phyloP scores from a whole-genome alignment of 805 yeast genomes.

The Nakazawaea sp. region DNA sequence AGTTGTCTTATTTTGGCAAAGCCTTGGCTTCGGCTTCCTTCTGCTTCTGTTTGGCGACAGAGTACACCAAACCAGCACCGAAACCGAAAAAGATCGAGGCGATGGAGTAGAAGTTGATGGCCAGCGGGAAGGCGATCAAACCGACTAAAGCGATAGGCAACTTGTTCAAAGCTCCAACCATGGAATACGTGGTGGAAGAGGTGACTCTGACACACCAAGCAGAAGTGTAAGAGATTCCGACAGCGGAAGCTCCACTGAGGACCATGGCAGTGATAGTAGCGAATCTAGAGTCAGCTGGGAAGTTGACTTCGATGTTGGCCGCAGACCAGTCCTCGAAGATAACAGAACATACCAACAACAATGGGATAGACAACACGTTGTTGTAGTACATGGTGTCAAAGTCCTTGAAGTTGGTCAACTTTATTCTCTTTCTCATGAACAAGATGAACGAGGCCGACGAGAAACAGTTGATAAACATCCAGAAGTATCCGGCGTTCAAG shows the following conservation, averaged over 20 bases:
- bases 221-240: conserved; percentile 96
- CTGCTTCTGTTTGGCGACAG: conserved; percentile 92
- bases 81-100: conserved; percentile 91
- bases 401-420: conserved; percentile 93
- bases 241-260: conserved; percentile 88
- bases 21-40: conserved; percentile 34
- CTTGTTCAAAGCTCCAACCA: conserved; percentile 99
- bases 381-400: conserved; percentile 98
- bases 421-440: conserved; percentile 95
- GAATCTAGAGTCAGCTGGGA: conserved; percentile 65
- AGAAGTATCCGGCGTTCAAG: conserved; percentile 75
- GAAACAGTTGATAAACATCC: conserved; percentile 96
- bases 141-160: conserved; percentile 97
- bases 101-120: conserved; percentile 85
- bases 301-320: conserved; percentile 65
- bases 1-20: conserved; percentile 21
- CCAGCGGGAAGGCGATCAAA: conserved; percentile 88
- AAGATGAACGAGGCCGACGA: conserved; percentile 91
- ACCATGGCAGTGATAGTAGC: conserved; percentile 78
- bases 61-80: conserved; percentile 91
- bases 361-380: conserved; percentile 89
- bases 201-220: conserved; percentile 99
- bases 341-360: conserved; percentile 69
- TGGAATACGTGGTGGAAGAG: conserved; percentile 95
- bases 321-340: conserved; percentile 90